Evolutionary conservation across 306 rosid species (phyloP).

Genomic region (Alnus glutinosa): DNA sequence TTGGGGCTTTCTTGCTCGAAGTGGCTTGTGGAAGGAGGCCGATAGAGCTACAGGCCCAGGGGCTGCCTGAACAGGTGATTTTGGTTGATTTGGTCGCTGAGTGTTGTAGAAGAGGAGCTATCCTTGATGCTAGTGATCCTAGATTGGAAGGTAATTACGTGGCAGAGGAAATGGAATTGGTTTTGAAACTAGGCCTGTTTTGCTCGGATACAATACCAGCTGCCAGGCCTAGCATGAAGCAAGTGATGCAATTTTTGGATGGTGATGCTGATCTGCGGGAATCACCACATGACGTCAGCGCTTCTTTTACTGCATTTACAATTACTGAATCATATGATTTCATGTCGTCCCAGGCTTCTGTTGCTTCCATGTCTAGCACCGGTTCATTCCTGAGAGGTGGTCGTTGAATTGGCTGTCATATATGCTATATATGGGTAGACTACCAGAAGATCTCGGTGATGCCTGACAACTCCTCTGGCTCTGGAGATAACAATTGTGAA

Average conservation of each 20-base stretch:
- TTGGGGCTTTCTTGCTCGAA: constrained; percentile 68
- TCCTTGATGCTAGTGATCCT: constrained; percentile 53
- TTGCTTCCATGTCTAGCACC: background rate
- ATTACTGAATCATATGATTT: background rate
- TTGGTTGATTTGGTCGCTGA: constrained; percentile 59
- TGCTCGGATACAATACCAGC: constrained; percentile 49
- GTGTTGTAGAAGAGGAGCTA: constrained; percentile 41
- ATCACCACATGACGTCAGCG: background rate
- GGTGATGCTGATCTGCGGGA: constrained; percentile 39
- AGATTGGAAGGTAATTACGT: constrained; percentile 39
- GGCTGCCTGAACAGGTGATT: constrained; percentile 3
- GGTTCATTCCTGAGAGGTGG: background rate
- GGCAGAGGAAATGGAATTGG: constrained; percentile 46
- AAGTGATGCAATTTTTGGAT: constrained; percentile 50
- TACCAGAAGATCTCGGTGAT: no score
- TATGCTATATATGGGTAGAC: no score
- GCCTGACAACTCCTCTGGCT: no score
- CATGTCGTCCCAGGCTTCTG: background rate
- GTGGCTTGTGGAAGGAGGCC: constrained; percentile 77
- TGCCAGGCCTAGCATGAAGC: constrained; percentile 65
- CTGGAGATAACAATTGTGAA: no score
- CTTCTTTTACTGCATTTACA: background rate
- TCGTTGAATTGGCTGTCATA: background rate
- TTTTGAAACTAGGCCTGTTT: constrained; percentile 56
- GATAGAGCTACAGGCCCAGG: constrained; percentile 36